phyloP scores from a whole-genome alignment of 495 filamentous ascomycete genomes.

The Podospora comata region DNA sequence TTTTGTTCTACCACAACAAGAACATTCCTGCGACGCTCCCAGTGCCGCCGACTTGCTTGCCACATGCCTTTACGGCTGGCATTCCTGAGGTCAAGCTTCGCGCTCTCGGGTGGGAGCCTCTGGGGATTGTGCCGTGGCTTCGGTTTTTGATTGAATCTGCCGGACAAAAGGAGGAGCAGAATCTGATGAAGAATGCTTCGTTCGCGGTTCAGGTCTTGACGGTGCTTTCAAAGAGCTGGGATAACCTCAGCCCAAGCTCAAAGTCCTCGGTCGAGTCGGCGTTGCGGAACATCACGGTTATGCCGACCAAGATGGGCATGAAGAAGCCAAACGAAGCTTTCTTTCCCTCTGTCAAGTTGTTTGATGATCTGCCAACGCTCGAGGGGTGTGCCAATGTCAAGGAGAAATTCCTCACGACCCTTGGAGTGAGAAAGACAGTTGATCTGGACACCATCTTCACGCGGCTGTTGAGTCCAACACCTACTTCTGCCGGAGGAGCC shows the following conservation, averaged over 20 bases:
- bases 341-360: constrained; percentile 87
- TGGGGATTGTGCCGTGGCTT: constrained; percentile 81
- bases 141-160: constrained; percentile 67
- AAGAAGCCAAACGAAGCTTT: constrained; percentile 81
- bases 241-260: constrained; percentile 59
- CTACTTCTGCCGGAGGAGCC: constrained; percentile 35
- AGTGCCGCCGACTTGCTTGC: constrained; percentile 75
- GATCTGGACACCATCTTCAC: constrained; percentile 92
- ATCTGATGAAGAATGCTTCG: constrained; percentile 61
- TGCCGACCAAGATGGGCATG: constrained; percentile 92
- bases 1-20: constrained; percentile 69
- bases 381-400: constrained; percentile 72
- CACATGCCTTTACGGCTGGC: constrained; percentile 65
- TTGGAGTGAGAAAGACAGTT: constrained; percentile 84
- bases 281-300: constrained; percentile 65
- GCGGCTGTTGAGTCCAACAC: constrained; percentile 60
- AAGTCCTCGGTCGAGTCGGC: constrained; percentile 62
- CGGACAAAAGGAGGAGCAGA: constrained; percentile 36
- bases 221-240: constrained; percentile 85
- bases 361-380: constrained; percentile 85
- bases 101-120: constrained; percentile 75
- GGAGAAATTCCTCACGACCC: constrained; percentile 76
- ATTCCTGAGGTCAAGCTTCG: constrained; percentile 62
- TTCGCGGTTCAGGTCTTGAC: constrained; percentile 78
- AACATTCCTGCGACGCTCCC: constrained; percentile 81